phyloP scores from a whole-genome alignment of 495 filamentous ascomycete genomes.

The Penicillium fimorum region DNA sequence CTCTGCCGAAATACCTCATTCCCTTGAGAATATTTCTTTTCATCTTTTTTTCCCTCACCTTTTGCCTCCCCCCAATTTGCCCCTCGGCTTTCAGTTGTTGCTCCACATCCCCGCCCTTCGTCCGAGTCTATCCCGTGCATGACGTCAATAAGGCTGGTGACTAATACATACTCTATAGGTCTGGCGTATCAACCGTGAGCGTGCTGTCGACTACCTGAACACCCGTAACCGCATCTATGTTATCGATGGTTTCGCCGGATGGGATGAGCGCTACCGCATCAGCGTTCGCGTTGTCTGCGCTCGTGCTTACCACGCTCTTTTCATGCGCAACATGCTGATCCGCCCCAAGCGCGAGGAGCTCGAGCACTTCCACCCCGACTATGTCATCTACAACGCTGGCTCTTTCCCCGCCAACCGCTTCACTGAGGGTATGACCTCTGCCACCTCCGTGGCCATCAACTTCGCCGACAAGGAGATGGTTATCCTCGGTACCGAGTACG shows the following conservation, averaged over 20 bases:
- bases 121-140: slow-evolving; percentile 32
- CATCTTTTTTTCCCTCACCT: slow-evolving; percentile 3
- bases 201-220: slow-evolving; percentile 98
- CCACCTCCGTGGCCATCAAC: slow-evolving; percentile 83
- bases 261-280: slow-evolving; percentile 98
- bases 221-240: slow-evolving; percentile 99
- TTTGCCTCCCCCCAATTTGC: slow-evolving; percentile 16
- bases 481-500: slow-evolving; percentile 98
- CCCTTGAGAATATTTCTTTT: neutral
- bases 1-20: slow-evolving; percentile 1
- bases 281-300: slow-evolving; percentile 97
- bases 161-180: slow-evolving; percentile 58
- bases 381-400: slow-evolving; percentile 99
- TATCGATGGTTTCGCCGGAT: slow-evolving; percentile 93
- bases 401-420: slow-evolving; percentile 98
- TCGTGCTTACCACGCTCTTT: slow-evolving; percentile 97
- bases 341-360: slow-evolving; percentile 86
- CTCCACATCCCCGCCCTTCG: slow-evolving; percentile 18
- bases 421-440: slow-evolving; percentile 97
- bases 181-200: slow-evolving; percentile 99
- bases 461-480: slow-evolving; percentile 95
- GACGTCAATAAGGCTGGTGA: slow-evolving; percentile 32
- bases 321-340: slow-evolving; percentile 99
- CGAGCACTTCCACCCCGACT: slow-evolving; percentile 95
- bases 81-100: slow-evolving; percentile 1